Evolutionary conservation across 768 basidiomycete genomes (phyloP).

Genomic region (Gautieria morchelliformis): DNA sequence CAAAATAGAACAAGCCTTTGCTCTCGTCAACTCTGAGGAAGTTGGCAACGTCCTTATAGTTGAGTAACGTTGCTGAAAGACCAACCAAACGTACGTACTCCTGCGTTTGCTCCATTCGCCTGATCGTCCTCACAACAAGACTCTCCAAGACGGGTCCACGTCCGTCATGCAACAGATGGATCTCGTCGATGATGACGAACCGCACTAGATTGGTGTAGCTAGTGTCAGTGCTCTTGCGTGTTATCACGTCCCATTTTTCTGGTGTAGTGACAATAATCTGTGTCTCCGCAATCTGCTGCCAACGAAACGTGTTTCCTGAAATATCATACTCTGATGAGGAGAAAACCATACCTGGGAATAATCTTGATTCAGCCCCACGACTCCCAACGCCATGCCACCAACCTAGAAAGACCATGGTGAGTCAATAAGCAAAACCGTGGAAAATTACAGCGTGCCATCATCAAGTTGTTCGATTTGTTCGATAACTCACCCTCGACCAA

Average conservation of each 20-base stretch:
- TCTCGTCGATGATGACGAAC: slow-evolving; percentile 96
- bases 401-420: slow-evolving; percentile 21
- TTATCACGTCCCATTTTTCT: slow-evolving; percentile 99
- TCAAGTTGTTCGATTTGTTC: slow-evolving; percentile 77
- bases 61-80: slow-evolving; percentile 94
- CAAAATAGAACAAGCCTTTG: slow-evolving; percentile 95
- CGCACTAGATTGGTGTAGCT: slow-evolving; percentile 95
- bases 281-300: slow-evolving; percentile 86
- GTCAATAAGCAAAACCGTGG: background rate
- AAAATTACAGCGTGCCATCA: slow-evolving; percentile 33
- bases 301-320: background rate
- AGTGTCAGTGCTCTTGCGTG: slow-evolving; percentile 93
- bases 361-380: slow-evolving; percentile 56
- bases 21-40: slow-evolving; percentile 91
- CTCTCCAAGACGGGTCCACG: slow-evolving; percentile 95
- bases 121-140: slow-evolving; percentile 80
- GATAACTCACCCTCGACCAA: slow-evolving; percentile 70
- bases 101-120: slow-evolving; percentile 88
- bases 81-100: slow-evolving; percentile 93
- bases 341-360: slow-evolving; percentile 74
- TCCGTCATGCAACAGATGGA: slow-evolving; percentile 94
- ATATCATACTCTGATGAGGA: background rate
- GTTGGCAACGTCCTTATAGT: slow-evolving; percentile 94
- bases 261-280: slow-evolving; percentile 98
- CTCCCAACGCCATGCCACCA: slow-evolving; percentile 84